Conservation (phyloP, 2,329 filamentous ascomycete species). For the Phialophora chinensis region DNA sequence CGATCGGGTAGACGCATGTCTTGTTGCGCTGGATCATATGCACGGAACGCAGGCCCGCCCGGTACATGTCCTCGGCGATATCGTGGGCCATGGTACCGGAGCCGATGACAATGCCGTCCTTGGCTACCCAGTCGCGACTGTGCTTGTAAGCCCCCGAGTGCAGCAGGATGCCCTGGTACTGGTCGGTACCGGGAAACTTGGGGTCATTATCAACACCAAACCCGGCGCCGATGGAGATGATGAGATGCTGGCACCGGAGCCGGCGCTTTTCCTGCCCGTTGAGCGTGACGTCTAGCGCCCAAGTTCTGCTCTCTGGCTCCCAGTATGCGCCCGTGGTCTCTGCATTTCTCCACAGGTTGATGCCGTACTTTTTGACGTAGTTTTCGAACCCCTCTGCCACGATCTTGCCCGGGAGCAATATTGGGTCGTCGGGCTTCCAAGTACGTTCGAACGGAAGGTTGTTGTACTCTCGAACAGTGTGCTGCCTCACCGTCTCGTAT, state of each 20-base stretch:
- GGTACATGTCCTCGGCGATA: slow-evolving; percentile 57
- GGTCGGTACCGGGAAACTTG: slow-evolving; percentile 38
- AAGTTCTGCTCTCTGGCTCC: slow-evolving; percentile 46
- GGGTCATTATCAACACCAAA: slow-evolving; percentile 42
- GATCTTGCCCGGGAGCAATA: slow-evolving; percentile 39
- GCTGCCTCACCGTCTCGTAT: slow-evolving; percentile 52
- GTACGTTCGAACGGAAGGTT: slow-evolving; percentile 43
- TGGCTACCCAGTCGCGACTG: slow-evolving; percentile 47
- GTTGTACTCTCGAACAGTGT: slow-evolving; percentile 30
- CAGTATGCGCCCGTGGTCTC: slow-evolving; percentile 47
- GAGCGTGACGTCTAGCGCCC: slow-evolving; percentile 44
- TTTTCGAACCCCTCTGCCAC: slow-evolving; percentile 34
- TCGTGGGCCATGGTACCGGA: slow-evolving; percentile 59
- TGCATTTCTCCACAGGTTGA: slow-evolving; percentile 47
- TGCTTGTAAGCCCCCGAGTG: slow-evolving; percentile 47
- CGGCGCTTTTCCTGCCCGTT: slow-evolving; percentile 13
- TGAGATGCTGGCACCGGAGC: slow-evolving; percentile 44
- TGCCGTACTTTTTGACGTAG: slow-evolving; percentile 39
- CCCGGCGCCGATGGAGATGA: slow-evolving; percentile 45
- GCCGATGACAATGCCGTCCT: slow-evolving; percentile 57
- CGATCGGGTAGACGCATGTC: slow-evolving; percentile 44
- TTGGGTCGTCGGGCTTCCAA: slow-evolving; percentile 37
- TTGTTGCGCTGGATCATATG: slow-evolving; percentile 61
- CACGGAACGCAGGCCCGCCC: slow-evolving; percentile 55
- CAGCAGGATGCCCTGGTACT: slow-evolving; percentile 47